phyloP scores from a whole-genome alignment of 2,329 filamentous ascomycete species.

The Cercospora brassicicola region DNA sequence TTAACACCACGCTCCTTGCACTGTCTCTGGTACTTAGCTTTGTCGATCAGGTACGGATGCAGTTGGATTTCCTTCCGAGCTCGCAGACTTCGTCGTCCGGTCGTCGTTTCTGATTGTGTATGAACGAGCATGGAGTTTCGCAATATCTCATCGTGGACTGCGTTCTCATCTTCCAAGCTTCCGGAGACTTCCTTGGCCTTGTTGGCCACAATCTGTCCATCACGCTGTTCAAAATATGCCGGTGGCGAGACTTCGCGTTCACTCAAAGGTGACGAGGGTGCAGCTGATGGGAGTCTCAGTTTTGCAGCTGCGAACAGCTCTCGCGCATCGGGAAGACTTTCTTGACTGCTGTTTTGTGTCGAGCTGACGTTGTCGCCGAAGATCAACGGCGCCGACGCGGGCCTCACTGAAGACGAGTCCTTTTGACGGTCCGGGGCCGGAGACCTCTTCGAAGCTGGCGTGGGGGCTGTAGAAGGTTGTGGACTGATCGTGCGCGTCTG shows the following conservation, averaged over 20 bases:
- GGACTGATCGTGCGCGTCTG: background rate
- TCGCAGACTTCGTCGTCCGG: conserved; percentile 41
- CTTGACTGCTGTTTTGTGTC: conserved; percentile 9
- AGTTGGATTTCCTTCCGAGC: conserved; percentile 51
- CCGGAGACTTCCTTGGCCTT: background rate
- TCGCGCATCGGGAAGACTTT: conserved; percentile 14
- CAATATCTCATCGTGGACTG: conserved; percentile 1
- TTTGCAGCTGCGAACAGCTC: conserved; percentile 7
- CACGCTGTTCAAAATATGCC: conserved; percentile 3
- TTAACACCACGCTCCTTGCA: conserved; percentile 47
- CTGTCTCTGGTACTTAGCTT: conserved; percentile 46
- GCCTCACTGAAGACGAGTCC: background rate
- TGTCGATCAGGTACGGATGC: conserved; percentile 51
- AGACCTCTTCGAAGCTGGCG: background rate
- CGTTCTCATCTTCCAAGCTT: background rate
- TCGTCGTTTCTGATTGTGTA: background rate
- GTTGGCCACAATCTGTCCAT: too few relatives aligned
- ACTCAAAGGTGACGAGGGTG: conserved; percentile 29
- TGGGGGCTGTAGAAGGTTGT: background rate
- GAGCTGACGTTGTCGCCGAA: background rate
- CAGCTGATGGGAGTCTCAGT: background rate
- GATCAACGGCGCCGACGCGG: background rate
- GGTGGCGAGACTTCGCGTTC: conserved; percentile 31
- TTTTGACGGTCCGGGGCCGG: background rate
- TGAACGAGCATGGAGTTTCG: conserved; percentile 5